Evolutionary conservation across 129 eudicot species (phyloP), one percentile per base, ranked within the genome.

Genomic region (Tagetes erecta): DNA sequence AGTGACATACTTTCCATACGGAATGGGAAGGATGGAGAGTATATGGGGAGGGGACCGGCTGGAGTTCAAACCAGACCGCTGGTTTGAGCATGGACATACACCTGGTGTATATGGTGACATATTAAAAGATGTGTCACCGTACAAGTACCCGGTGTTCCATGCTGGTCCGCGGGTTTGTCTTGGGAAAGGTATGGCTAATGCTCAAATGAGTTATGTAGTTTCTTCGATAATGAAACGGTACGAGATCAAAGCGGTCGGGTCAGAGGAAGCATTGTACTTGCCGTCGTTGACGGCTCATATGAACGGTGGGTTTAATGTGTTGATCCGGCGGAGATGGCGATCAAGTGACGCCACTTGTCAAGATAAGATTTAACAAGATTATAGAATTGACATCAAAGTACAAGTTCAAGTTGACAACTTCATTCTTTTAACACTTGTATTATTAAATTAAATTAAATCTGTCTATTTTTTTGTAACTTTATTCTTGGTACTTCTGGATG

Each of bases 161-260:
- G 95, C 89, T 51, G 98, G 98, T 41, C 98, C 98, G 35, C 84
- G 98, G 77, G 86, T 84, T 3, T 92, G 98, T 58, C 68, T 89
- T 1, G 96, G 96, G 30, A 87, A 90, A 79, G 95, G 90, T 45
- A 86, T 93, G 95, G 96, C 98, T 0, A 87, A 87, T 53, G 56
- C 83, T 8, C 95, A 93, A 59, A 93, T 93, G 98, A 87, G 91
- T 80, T 86, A 80, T 53, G 92, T 89, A 11, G 85, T 88, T 80
- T 85, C 81, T 68, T 76, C 90, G 12, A 50, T 93, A 1, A 1
- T 93, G 62, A 78, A 70, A 40, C 82, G 86, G 78, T 93, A 86
- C 31, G 86, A 81, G 67, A 20, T 92, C 6, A 37, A 64, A 20
- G 90, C 92, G 44, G 88, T 70, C 55, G 4, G 70, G 39, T 66